Conservation (phyloP, 192 early-diverging fungal genomes). For the Coemansia sp. region DNA sequence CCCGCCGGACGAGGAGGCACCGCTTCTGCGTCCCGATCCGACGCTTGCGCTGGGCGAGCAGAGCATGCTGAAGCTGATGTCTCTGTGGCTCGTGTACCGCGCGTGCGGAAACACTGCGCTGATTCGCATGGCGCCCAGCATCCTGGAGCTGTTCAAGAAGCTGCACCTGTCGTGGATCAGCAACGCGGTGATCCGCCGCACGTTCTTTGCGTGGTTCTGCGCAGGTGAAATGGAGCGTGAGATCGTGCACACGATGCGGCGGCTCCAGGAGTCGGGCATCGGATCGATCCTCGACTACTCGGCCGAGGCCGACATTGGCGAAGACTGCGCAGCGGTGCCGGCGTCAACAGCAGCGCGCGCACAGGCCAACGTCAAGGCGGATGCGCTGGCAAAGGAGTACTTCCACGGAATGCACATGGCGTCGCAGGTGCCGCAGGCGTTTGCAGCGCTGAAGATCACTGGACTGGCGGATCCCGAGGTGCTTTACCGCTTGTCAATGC, state of each 20-base stretch:
- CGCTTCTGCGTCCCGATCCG: constrained; percentile 46
- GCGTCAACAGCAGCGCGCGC: constrained; percentile 47
- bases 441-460: constrained; percentile 89
- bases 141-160: constrained; percentile 32
- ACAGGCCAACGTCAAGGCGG: constrained; percentile 64
- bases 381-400: constrained; percentile 67
- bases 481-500: constrained; percentile 70
- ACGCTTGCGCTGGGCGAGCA: constrained; percentile 41
- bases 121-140: constrained; percentile 36
- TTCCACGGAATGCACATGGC: constrained; percentile 76
- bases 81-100: constrained; percentile 43
- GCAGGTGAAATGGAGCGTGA: constrained; percentile 86
- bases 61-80: constrained; percentile 39
- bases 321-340: constrained; percentile 52
- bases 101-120: constrained; percentile 38
- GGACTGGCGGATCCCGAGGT: constrained; percentile 76
- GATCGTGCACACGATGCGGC: constrained; percentile 79
- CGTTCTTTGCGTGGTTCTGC: constrained; percentile 84
- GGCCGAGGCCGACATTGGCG: constrained; percentile 80
- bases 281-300: constrained; percentile 88
- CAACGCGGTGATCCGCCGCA: constrained; percentile 75
- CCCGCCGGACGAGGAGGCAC: neutral
- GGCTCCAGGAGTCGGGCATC: constrained; percentile 63
- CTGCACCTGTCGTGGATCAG: constrained; percentile 51
- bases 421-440: constrained; percentile 62